phyloP scores from a whole-genome alignment of 2,329 filamentous ascomycete genomes.

The Furcasterigmium furcatum region DNA sequence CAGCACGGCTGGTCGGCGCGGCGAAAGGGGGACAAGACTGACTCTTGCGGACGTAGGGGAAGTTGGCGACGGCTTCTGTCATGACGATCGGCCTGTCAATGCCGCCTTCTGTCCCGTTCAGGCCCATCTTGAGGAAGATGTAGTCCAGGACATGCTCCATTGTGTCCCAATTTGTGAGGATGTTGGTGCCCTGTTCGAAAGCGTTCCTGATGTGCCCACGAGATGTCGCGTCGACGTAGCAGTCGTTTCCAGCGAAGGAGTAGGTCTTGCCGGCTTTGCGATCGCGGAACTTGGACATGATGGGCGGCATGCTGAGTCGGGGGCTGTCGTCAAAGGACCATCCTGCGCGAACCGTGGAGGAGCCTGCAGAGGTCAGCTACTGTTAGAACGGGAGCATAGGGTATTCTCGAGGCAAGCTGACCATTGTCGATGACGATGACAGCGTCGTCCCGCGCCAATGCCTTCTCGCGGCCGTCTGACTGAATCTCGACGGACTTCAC shows the following conservation, averaged over 20 bases:
- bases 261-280: constrained; percentile 90
- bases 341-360: constrained; percentile 83
- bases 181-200: constrained; percentile 85
- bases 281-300: constrained; percentile 94
- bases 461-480: constrained; percentile 68
- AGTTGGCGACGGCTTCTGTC: constrained; percentile 91
- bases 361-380: constrained; percentile 54
- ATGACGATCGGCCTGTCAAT: constrained; percentile 89
- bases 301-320: constrained; percentile 75
- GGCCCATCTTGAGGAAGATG: constrained; percentile 87
- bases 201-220: constrained; percentile 85
- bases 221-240: constrained; percentile 91
- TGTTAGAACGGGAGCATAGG: too few relatives aligned
- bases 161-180: constrained; percentile 96
- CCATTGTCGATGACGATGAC: constrained; percentile 99
- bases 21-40: constrained; percentile 14
- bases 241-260: constrained; percentile 87
- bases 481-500: constrained; percentile 51
- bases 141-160: constrained; percentile 96
- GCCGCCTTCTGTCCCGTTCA: constrained; percentile 70
- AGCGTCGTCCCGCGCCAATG: constrained; percentile 55
- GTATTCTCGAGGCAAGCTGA: constrained; percentile 40
- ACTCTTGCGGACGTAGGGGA: constrained; percentile 87
- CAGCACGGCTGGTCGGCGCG: neutral
- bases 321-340: constrained; percentile 93